Base-by-base conservation (phyloP, 495 filamentous ascomycete genomes). In the Letharia columbiana region DNA sequence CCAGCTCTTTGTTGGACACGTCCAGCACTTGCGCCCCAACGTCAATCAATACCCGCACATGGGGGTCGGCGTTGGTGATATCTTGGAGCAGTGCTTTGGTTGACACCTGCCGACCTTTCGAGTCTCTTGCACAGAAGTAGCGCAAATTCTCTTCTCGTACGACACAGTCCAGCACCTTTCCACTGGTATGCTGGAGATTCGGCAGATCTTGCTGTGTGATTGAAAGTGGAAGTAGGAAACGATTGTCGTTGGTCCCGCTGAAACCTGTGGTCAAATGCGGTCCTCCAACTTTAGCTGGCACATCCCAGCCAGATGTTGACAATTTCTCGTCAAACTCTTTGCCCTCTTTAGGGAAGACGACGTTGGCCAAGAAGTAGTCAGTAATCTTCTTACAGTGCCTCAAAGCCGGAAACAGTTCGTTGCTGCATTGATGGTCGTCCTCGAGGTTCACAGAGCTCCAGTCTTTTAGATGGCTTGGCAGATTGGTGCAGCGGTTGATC, bases 11-110 rank as follows among this genome's bases (percentile, higher is more conserved):
- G 62, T 91, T 91, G 50, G 72, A 76, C 1, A 85, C 73, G 60
- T 89, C 87, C 10, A 91, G 70, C 15, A 91, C 83, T 70, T 90
- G 88, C 0, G 89, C 89, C 0, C 89, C 89, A 1, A 89, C 87
- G 69, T 92, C 88, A 1, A 91, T 77, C 9, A 92, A 83, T 0
- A 92, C 87, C 10, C 76, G 79, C 13, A 69, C n/a, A 9, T 1
- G 13, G 13, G 40, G 23, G 12, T 60, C 66, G 4, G 9, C 4
- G 2, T 15, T 23, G 6, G 18, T 40, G 23, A 69, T 37, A 2
- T 2, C 3, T 3, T 5, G 3, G 10, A 63, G n/a, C 9, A 63
- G 33, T 9, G 10, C 42, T 56, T 56, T 31, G 2, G 52, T 9
- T 2, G 57, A 62, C 4, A 69, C 2, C 33, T 60, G 57, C 3